A percentile compares a stretch with the other conserved stretches of the same genome.
These are phyloP conservation scores for Boletus holoroseus DNA, from an alignment of 1,284 basidiomycete species.

Conservation along the genomic window DNA sequence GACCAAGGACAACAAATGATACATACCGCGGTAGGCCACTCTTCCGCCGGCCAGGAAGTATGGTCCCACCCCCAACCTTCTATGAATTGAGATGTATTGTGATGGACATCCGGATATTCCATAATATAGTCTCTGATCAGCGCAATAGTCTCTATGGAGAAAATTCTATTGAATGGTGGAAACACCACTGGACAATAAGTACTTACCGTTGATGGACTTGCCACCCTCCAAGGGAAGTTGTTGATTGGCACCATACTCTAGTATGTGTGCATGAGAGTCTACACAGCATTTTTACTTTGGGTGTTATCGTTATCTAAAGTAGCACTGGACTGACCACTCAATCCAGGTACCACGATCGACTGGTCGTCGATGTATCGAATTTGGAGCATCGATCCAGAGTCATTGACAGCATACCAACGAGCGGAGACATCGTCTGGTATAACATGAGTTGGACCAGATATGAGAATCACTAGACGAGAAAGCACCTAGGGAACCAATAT, in stretches of 20 bases:
- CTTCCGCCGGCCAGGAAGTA: constrained; percentile 61
- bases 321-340: constrained; percentile 48
- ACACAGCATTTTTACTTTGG: not conserved
- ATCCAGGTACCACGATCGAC: constrained; percentile 60
- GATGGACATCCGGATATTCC: constrained; percentile 48
- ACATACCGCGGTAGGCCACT: constrained; percentile 70
- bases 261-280: constrained; percentile 81
- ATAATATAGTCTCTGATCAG: constrained; percentile 65
- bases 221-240: constrained; percentile 64
- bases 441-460: not conserved
- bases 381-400: constrained; percentile 26
- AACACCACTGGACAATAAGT: not conserved
- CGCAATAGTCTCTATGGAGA: constrained; percentile 51
- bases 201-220: constrained; percentile 49
- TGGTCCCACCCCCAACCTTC: constrained; percentile 92
- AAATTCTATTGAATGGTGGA: not conserved
- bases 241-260: constrained; percentile 68
- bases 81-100: constrained; percentile 59
- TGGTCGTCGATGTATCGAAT: constrained; percentile 49
- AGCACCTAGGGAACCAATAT: constrained; percentile 53
- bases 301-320: constrained; percentile 8
- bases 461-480: constrained; percentile 8
- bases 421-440: constrained; percentile 41
- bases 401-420: constrained; percentile 35
- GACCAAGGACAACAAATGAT: not conserved